These are phyloP conservation scores for Liriodendron chinense DNA, from an alignment of 164 flowering plant genomes.

Conservation along the genomic window DNA sequence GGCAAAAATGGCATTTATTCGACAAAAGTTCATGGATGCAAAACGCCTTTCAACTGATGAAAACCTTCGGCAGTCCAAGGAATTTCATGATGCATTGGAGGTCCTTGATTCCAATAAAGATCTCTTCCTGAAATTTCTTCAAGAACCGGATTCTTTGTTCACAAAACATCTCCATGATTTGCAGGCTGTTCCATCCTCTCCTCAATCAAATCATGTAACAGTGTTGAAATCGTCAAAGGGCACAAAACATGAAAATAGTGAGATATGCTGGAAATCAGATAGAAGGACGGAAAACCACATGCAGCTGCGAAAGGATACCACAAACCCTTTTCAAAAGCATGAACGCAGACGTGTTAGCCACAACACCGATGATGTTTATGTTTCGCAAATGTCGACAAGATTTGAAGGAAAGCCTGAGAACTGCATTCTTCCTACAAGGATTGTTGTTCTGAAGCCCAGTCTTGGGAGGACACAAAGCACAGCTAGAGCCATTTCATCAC, in stretches of 20 bases:
- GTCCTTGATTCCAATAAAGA: slow-evolving; percentile 62
- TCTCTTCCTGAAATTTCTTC: slow-evolving; percentile 58
- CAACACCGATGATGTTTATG: slow-evolving; percentile 13
- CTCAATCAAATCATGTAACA: slow-evolving; percentile 28
- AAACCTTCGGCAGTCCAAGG: slow-evolving; percentile 55
- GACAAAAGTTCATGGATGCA: slow-evolving; percentile 58
- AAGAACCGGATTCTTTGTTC: slow-evolving; percentile 75
- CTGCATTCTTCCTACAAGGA: slow-evolving; percentile 46
- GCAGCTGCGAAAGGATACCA: slow-evolving; percentile 15
- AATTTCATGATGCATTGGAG: slow-evolving; percentile 62
- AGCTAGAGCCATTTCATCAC: slow-evolving; percentile 28
- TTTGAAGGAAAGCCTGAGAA: slow-evolving; percentile 21
- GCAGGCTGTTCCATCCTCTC: slow-evolving; percentile 29
- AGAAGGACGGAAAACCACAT: slow-evolving; percentile 19
- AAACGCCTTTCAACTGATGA: slow-evolving; percentile 60
- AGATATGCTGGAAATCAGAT: slow-evolving; percentile 18
- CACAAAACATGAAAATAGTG: slow-evolving; percentile 19
- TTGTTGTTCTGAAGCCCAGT: slow-evolving; percentile 90
- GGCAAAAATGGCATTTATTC: slow-evolving; percentile 45
- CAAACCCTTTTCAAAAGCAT: slow-evolving; percentile 20
- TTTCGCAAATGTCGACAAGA: slow-evolving; percentile 25
- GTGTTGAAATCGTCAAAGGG: slow-evolving; percentile 31
- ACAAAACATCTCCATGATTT: slow-evolving; percentile 62
- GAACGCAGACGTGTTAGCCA: slow-evolving; percentile 14
- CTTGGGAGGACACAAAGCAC: slow-evolving; percentile 33